Evolutionary conservation across 2,329 filamentous ascomycete genomes (phyloP), one percentile per base, ranked within the genome.

Genomic region (Exophiala sp.): DNA sequence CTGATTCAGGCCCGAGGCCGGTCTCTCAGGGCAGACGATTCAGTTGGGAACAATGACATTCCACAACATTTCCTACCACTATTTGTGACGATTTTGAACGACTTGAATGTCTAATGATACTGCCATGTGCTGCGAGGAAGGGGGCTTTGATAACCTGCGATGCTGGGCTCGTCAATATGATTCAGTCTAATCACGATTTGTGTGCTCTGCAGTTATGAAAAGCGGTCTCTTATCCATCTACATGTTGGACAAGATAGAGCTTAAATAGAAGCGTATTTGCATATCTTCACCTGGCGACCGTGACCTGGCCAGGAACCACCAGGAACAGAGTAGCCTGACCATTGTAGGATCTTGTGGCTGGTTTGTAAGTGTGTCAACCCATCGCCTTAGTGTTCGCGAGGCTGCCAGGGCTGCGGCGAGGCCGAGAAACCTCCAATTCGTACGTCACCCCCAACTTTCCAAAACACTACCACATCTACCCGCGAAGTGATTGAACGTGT

Each of bases 31-130:
- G 40, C 24, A 18, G 45, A 12, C 33, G 60, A 38, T 62, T 60
- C 42, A 62, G 60, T 49, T 62, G 60, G 60, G 60, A 62, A 50
- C 51, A 60, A 18, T 62, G 48, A 55, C 29, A 8, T 29, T 29
- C 24, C 24, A 35, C 11, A 18, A 8, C 14, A 29, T 9, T 33
- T 45, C 9, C 33, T 45, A 33, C 20, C 4, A 29, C 18, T 29
- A 29, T 24, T 24, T 29, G 21, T 45, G 33, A 55, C 39, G 47
- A 55, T 40, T 8, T 16, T 39, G 21, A 33, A 52, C 41, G 45
- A 48, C 36, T 32, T 32, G 10, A n/a, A 47, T 53, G 50, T 24
- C 34, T 51, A 20, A 55, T 36, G 49, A 44, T 41, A 48, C 32
- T 20, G 40, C n/a, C 10, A 40, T 39, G 24, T 10, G 5, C 35